Evolutionary conservation across 2,329 filamentous ascomycete genomes (phyloP).

Genomic region (Diaporthe citrichinensis): DNA sequence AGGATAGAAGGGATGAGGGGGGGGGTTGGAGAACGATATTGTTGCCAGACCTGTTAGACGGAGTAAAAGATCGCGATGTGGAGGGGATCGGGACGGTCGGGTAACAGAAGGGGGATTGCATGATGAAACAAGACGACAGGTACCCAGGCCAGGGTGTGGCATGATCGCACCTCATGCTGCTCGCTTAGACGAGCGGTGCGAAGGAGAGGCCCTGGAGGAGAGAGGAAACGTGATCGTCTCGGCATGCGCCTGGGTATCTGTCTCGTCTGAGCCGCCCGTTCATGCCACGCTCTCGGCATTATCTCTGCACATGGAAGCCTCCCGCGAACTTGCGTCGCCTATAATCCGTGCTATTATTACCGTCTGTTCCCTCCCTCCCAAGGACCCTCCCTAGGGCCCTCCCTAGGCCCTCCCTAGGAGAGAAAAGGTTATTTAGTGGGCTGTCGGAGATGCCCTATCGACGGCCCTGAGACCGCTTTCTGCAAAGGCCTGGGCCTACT

Average conservation of each 20-base stretch:
- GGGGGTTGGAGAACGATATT: background rate
- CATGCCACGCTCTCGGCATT: constrained; percentile 14
- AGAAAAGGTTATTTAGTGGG: constrained; percentile 22
- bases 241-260: constrained; percentile 7
- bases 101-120: background rate
- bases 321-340: background rate
- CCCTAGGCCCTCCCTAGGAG: background rate
- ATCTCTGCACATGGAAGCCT: constrained; percentile 6
- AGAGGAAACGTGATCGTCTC: constrained; percentile 12
- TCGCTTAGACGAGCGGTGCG: background rate
- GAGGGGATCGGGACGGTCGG: background rate
- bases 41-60: background rate
- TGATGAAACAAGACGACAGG: constrained; percentile 16
- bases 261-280: constrained; percentile 11
- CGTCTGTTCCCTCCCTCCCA: background rate
- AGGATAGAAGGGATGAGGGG: background rate
- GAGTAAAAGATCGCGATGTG: background rate
- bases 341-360: background rate
- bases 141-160: background rate
- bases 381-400: background rate
- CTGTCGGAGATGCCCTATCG: constrained; percentile 9
- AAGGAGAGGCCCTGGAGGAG: background rate
- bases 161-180: background rate
- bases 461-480: background rate
- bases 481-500: background rate